Percentiles rank a stretch among this genome's conserved stretches.
These are phyloP conservation scores for Rhodotorula glutinis DNA, from an alignment of 1,284 basidiomycete genomes.

Conservation along the genomic window DNA sequence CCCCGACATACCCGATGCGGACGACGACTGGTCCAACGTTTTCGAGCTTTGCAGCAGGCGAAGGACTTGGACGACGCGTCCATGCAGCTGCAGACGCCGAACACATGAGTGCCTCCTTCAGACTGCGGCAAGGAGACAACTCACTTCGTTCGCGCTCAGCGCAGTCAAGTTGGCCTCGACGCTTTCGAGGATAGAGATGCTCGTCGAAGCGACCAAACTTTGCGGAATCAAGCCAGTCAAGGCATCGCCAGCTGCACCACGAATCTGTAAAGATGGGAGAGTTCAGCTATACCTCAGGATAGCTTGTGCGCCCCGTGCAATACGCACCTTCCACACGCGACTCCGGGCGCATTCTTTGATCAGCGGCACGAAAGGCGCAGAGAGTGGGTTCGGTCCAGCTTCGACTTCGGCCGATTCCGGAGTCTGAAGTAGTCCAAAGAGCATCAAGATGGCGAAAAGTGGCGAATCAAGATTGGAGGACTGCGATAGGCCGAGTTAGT, in stretches of 20 bases:
- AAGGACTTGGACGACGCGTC: conserved; percentile 20
- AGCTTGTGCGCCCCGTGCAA: neutral
- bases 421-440: conserved; percentile 36
- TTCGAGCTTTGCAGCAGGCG: conserved; percentile 19
- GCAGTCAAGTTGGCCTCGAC: neutral
- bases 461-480: conserved; percentile 33
- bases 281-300: neutral
- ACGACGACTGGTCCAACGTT: neutral
- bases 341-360: conserved; percentile 26
- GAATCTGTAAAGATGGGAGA: conserved; percentile 19
- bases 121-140: neutral
- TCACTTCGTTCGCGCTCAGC: conserved; percentile 29
- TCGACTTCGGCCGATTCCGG: conserved; percentile 8
- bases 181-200: neutral
- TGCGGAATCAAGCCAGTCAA: conserved; percentile 30
- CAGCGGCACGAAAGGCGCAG: conserved; percentile 25
- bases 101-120: too few relatives aligned
- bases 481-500: conserved; percentile 1
- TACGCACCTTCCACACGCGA: conserved; percentile 37
- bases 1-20: too few relatives aligned
- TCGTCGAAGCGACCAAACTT: conserved; percentile 9
- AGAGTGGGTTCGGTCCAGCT: neutral
- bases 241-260: conserved; percentile 36
- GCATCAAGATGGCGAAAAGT: conserved; percentile 39
- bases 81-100: conserved; percentile 23